Conservation (phyloP, 176 grass and related monocot genomes). For the Aegilops bicornis region DNA sequence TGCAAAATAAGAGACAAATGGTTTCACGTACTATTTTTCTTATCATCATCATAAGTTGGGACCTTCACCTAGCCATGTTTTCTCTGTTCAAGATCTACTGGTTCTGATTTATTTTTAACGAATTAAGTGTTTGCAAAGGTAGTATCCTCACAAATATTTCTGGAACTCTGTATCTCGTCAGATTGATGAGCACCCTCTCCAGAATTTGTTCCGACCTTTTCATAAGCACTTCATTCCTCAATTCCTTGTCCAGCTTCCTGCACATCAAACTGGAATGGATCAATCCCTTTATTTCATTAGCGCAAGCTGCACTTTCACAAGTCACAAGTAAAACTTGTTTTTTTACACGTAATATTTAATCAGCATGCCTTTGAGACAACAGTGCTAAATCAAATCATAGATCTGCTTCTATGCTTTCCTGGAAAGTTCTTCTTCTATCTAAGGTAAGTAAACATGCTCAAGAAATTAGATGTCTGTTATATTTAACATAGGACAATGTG, state of each 20-base stretch:
- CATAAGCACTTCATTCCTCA: not conserved
- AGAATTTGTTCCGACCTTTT: not conserved
- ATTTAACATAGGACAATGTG: no score
- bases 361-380: not conserved
- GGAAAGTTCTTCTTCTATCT: no score
- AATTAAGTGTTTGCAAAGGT: not conserved
- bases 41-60: not conserved
- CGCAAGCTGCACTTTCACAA: not conserved
- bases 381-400: not conserved
- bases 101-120: slow-evolving; percentile 24
- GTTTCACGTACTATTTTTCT: not conserved
- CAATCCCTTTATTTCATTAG: not conserved
- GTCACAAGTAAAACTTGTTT: not conserved
- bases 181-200: slow-evolving; percentile 25
- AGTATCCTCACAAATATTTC: no score
- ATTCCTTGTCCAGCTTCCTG: slow-evolving; percentile 21
- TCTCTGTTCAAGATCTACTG: not conserved
- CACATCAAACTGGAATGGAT: not conserved
- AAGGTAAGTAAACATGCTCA: no score
- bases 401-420: no score
- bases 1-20: no score
- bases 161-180: slow-evolving; percentile 29
- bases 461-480: no score
- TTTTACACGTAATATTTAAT: not conserved
- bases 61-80: not conserved